phyloP scores from a whole-genome alignment of 257 asterid genomes.

The Pogostemon cablin region DNA sequence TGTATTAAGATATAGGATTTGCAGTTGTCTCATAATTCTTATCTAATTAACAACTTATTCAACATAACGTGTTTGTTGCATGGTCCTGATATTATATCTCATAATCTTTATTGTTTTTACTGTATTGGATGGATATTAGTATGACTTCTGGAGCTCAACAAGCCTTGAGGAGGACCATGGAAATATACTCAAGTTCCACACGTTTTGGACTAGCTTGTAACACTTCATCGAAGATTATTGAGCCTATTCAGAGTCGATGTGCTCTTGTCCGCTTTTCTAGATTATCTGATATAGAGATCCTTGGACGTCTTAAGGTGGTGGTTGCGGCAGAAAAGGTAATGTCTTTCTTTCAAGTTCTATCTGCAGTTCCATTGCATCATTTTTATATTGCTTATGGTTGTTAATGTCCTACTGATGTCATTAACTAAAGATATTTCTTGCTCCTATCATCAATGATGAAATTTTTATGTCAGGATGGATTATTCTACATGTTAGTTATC shows the following conservation, averaged over 20 bases:
- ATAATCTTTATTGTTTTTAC: slow-evolving; percentile 30
- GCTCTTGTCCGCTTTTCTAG: slow-evolving; percentile 92
- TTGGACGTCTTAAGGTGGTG: slow-evolving; percentile 90
- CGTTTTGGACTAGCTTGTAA: slow-evolving; percentile 98
- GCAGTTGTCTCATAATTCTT: slow-evolving; percentile 8
- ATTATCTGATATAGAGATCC: slow-evolving; percentile 95
- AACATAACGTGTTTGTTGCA: slow-evolving; percentile 10
- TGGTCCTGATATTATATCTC: neutral
- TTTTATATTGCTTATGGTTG: neutral
- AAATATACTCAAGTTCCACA: slow-evolving; percentile 88
- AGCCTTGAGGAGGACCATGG: slow-evolving; percentile 99
- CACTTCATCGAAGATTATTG: slow-evolving; percentile 91
- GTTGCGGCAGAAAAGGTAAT: slow-evolving; percentile 90
- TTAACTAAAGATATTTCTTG: neutral
- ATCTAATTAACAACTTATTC: slow-evolving; percentile 1
- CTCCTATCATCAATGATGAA: slow-evolving; percentile 4
- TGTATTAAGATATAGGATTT: neutral
- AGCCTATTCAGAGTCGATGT: slow-evolving; percentile 97
- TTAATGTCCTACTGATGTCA: neutral
- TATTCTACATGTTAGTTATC: slow-evolving; percentile 1
- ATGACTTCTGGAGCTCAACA: slow-evolving; percentile 99
- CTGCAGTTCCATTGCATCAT: slow-evolving; percentile 12
- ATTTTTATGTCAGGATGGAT: neutral
- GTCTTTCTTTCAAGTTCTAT: slow-evolving; percentile 2
- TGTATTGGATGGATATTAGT: slow-evolving; percentile 51